Evolutionary conservation across 495 filamentous ascomycete genomes (phyloP), one percentile per base, ranked within the genome.

Genomic region (Lasiosphaeria ovina): DNA sequence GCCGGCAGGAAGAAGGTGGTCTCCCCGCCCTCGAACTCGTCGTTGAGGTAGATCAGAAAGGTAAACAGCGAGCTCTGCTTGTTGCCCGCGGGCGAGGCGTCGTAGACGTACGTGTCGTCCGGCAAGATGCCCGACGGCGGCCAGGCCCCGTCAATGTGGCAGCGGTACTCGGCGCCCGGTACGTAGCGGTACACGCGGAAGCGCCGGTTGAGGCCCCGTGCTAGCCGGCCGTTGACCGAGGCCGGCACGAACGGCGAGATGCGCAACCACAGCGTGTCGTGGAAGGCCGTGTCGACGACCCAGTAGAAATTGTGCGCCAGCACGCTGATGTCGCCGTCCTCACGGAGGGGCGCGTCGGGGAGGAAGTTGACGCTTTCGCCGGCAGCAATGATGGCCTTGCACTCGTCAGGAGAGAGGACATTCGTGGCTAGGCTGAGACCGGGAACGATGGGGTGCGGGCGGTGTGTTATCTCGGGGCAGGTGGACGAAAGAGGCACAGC

Each of bases 301-400:
- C 79, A 81, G 68, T 81, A 81, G 53, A 81, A 78, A 60, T 81
- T 81, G 63, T 81, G 79, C 2, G 79, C 79, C 0, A 81, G 66
- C 47, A 80, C 68, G 61, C 74, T 77, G 44, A 66, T 67, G 38
- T 78, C 74, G 35, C 75, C 76, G 57, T 77, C 75, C n/a, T 72
- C 71, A 0, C 72, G 69, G 33, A 80, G 62, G 11, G 77, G 78
- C 0, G 76, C 75, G 58, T 81, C 79, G 14, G 79, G 79, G 4
- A 74, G 70, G 58, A 79, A 81, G 34, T 72, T 71, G 17, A 77
- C 70, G 3, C 67, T 64, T 59, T 81, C 79, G 34, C 69, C 76
- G 6, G 76, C 74, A 3, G 76, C 76, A 38, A 81, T 78, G 51
- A 81, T 81, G 24, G 68, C 62, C 31, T 62, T 69, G 66, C 78